Percentiles rank a stretch among this genome's conserved stretches.
These are phyloP conservation scores for Cyberlindnera sargentensis DNA, from an alignment of 805 yeast genomes.

Conservation along the genomic window DNA sequence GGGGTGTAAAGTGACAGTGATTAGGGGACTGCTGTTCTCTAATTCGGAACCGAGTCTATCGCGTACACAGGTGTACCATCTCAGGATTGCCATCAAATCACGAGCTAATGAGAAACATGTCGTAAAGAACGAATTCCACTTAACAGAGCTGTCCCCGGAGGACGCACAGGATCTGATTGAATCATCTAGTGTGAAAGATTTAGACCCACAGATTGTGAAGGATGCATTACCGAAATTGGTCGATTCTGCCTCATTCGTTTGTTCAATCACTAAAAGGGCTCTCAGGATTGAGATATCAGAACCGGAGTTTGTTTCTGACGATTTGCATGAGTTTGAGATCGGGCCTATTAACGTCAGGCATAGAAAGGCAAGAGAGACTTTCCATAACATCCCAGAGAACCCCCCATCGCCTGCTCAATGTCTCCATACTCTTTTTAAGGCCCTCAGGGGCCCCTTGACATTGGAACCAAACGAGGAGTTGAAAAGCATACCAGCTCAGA, in stretches of 20 bases:
- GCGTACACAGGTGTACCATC: conserved; percentile 24
- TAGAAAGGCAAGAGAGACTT: conserved; percentile 26
- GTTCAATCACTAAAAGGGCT: conserved; percentile 37
- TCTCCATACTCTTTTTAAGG: conserved; percentile 51
- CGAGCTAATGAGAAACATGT: conserved; percentile 13
- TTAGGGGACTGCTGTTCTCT: conserved; percentile 26
- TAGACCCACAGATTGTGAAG: conserved; percentile 4
- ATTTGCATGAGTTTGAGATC: conserved; percentile 39
- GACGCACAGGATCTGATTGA: conserved; percentile 27
- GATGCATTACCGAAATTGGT: conserved; percentile 29
- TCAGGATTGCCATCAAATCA: conserved; percentile 29
- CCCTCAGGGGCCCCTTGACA: conserved; percentile 60
- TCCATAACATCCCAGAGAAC: conserved; percentile 17
- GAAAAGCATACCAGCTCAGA: conserved; percentile 49
- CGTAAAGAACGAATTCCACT: conserved; percentile 28
- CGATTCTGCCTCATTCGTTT: conserved; percentile 42
- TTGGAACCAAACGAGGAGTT: conserved; percentile 36
- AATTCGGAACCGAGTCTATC: conserved; percentile 20
- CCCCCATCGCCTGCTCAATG: conserved; percentile 54
- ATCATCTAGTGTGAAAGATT: conserved; percentile 13
- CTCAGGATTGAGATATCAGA: conserved; percentile 46
- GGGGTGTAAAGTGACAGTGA: conserved; percentile 18
- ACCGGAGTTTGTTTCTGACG: conserved; percentile 43
- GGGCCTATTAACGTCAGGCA: conserved; percentile 48
- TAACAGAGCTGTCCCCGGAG: conserved; percentile 18